Evolutionary conservation across 129 eudicot species (phyloP).

Genomic region (Pulicaria dysenterica): DNA sequence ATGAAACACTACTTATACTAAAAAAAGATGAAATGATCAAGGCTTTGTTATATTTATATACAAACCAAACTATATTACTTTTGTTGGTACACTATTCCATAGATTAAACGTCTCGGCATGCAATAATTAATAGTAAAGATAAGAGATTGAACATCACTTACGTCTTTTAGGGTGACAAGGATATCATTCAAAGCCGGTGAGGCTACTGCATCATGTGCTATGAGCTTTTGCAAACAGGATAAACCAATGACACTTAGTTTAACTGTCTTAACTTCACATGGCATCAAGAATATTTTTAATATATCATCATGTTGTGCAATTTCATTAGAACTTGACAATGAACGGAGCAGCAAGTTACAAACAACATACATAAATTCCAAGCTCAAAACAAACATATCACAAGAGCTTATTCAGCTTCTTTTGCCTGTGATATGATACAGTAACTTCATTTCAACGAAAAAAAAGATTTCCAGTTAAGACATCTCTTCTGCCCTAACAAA

Average conservation of each 20-base stretch:
- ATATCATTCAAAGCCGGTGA: conserved; percentile 87
- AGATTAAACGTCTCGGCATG: background rate
- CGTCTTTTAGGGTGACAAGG: conserved; percentile 81
- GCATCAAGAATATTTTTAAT: conserved; percentile 83
- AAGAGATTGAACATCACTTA: conserved; percentile 40
- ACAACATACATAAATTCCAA: conserved; percentile 22
- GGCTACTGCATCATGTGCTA: conserved; percentile 91
- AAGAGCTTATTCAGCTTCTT: too few relatives aligned
- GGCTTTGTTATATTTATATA: background rate
- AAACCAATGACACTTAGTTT: conserved; percentile 94
- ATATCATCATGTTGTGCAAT: conserved; percentile 95
- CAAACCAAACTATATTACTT: conserved; percentile 6
- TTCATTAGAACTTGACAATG: conserved; percentile 80
- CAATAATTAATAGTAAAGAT: background rate
- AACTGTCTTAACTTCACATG: conserved; percentile 84
- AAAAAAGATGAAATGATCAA: background rate
- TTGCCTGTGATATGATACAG: conserved; percentile 13
- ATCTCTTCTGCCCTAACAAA: too few relatives aligned
- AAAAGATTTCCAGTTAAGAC: too few relatives aligned
- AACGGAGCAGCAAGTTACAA: conserved; percentile 66
- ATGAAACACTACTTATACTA: background rate
- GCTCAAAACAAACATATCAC: conserved; percentile 20
- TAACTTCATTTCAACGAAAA: too few relatives aligned
- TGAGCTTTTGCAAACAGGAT: conserved; percentile 95
- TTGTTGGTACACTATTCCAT: conserved; percentile 4